Conservation (phyloP, 1,139 yeast genomes). For the Geotrichum restrictum region DNA sequence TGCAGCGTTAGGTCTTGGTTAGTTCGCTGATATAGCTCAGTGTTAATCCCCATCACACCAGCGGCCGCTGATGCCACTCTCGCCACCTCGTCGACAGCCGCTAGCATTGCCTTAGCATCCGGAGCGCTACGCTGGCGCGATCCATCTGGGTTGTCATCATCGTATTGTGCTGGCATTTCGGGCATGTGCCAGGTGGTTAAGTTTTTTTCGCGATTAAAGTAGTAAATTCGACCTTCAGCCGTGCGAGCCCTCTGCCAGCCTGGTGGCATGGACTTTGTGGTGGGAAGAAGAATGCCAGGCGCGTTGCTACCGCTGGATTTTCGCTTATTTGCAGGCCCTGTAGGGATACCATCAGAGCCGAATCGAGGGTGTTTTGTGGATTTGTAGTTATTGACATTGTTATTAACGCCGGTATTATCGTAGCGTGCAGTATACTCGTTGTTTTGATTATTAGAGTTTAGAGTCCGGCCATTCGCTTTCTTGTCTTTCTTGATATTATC, state of each 20-base stretch:
- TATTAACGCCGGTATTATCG: constrained; percentile 6
- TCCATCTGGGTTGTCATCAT: constrained; percentile 3
- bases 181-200: constrained; percentile 58
- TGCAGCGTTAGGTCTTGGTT: constrained; percentile 34
- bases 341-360: constrained; percentile 3
- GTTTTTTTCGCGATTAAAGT: constrained; percentile 49
- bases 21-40: constrained; percentile 14
- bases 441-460: constrained; percentile 1
- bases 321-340: constrained; percentile 9
- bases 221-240: constrained; percentile 44
- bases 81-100: constrained; percentile 19
- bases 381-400: constrained; percentile 4
- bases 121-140: constrained; percentile 21
- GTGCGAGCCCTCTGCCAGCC: constrained; percentile 42
- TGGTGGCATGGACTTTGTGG: constrained; percentile 31
- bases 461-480: constrained; percentile 3
- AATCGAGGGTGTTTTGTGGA: constrained; percentile 1
- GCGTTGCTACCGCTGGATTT: not conserved
- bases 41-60: not conserved
- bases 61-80: constrained; percentile 25
- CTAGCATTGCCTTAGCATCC: constrained; percentile 24
- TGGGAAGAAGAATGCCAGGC: not conserved
- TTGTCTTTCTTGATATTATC: constrained; percentile 9
- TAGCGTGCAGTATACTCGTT: not conserved
- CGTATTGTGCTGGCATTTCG: not conserved